Evolutionary conservation across 495 filamentous ascomycete species (phyloP).

Genomic region (Xylaria scruposa): DNA sequence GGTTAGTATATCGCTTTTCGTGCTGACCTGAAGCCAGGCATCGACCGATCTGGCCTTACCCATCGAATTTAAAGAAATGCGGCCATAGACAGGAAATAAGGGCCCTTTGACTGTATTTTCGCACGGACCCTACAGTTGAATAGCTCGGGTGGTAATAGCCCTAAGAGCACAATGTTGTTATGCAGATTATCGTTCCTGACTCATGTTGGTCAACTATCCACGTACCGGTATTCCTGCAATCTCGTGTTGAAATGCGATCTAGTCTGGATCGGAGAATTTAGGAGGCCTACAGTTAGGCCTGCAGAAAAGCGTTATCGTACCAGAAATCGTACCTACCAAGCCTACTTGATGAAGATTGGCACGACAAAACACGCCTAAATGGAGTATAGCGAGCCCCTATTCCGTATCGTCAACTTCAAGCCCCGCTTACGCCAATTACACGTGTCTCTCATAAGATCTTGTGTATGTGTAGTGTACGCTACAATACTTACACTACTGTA

Average conservation of each 20-base stretch:
- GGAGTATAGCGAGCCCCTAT: not conserved
- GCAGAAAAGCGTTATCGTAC: constrained; percentile 10
- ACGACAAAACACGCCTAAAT: not conserved
- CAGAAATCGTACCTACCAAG: too few species aligned
- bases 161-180: not conserved
- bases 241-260: constrained; percentile 1
- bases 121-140: not conserved
- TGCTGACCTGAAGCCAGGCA: not conserved
- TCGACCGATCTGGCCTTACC: not conserved
- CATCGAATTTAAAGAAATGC: not conserved
- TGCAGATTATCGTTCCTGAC: constrained; percentile 1
- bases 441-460: not conserved
- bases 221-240: not conserved
- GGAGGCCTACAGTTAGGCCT: not conserved
- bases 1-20: not conserved
- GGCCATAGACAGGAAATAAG: not conserved
- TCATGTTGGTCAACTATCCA: not conserved
- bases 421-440: not conserved
- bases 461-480: too few species aligned
- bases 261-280: not conserved
- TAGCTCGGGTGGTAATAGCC: not conserved
- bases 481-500: not conserved
- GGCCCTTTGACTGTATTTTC: not conserved
- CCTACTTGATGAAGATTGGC: constrained; percentile 3
- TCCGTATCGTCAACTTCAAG: not conserved